Percentiles rank a stretch among this genome's conserved stretches.
Evolutionary conservation across 1,284 basidiomycete genomes (phyloP).

Genomic region (Sanghuangporus baumii): DNA sequence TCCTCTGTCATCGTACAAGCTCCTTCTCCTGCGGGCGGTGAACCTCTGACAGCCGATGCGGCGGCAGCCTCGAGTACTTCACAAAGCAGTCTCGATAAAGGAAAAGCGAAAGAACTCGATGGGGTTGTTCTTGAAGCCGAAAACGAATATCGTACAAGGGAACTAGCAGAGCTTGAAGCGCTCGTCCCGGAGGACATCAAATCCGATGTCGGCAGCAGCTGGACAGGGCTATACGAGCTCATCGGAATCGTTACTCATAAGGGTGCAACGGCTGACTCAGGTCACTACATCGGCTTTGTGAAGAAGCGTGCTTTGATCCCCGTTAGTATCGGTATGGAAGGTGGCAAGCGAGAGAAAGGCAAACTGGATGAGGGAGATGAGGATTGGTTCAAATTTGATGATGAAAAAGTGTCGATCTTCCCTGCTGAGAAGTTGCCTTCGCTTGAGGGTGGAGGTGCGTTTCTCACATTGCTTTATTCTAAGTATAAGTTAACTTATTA

Average conservation of each 20-base stretch:
- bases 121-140: conserved; percentile 55
- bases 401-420: conserved; percentile 85
- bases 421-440: conserved; percentile 76
- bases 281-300: conserved; percentile 90
- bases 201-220: conserved; percentile 66
- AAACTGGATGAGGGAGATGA: conserved; percentile 50
- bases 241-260: conserved; percentile 96
- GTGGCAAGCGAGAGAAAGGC: conserved; percentile 11
- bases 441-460: conserved; percentile 81
- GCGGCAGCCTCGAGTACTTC: conserved; percentile 22
- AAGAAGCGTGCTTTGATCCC: conserved; percentile 65
- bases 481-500: conserved; percentile 16
- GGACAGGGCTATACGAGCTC: conserved; percentile 79
- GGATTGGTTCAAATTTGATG: conserved; percentile 89
- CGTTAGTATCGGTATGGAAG: conserved; percentile 22
- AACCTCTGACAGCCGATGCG: conserved; percentile 23
- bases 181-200: conserved; percentile 62
- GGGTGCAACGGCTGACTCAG: conserved; percentile 89
- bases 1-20: conserved; percentile 21
- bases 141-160: conserved; percentile 49
- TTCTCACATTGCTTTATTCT: conserved; percentile 1
- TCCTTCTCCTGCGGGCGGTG: conserved; percentile 22
- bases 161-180: conserved; percentile 57
- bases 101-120: conserved; percentile 21
- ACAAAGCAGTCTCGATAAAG: conserved; percentile 23